phyloP scores from a whole-genome alignment of 2,329 filamentous ascomycete genomes.

The Colletotrichum sp. region DNA sequence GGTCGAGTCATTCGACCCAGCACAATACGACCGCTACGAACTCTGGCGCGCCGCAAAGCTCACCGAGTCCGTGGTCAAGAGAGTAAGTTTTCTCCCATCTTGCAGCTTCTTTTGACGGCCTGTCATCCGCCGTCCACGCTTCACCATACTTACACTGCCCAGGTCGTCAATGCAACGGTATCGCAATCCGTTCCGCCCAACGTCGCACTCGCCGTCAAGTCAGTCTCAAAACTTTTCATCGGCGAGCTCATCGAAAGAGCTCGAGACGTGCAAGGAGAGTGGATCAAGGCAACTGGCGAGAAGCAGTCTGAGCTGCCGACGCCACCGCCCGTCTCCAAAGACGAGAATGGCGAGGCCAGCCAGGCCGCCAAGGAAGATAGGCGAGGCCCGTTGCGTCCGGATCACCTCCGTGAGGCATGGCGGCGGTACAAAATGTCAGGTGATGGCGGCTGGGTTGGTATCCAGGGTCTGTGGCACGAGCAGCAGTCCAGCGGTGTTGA shows the following conservation, averaged over 20 bases:
- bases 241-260: slow-evolving; percentile 78
- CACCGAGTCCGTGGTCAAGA: slow-evolving; percentile 70
- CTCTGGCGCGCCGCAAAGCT: slow-evolving; percentile 73
- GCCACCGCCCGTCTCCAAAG: slow-evolving; percentile 38
- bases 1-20: slow-evolving; percentile 66
- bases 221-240: slow-evolving; percentile 77
- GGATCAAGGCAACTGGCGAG: slow-evolving; percentile 63
- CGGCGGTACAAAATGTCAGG: slow-evolving; percentile 67
- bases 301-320: slow-evolving; percentile 58
- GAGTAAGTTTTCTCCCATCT: slow-evolving; percentile 47
- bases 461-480: slow-evolving; percentile 63
- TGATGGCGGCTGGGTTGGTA: slow-evolving; percentile 67
- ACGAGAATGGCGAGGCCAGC: slow-evolving; percentile 29
- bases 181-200: slow-evolving; percentile 77
- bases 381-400: slow-evolving; percentile 69
- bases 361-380: slow-evolving; percentile 38
- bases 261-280: slow-evolving; percentile 73
- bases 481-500: slow-evolving; percentile 65
- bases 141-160: neutral
- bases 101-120: neutral
- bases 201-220: slow-evolving; percentile 76
- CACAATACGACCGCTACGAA: slow-evolving; percentile 73
- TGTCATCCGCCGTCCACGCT: neutral
- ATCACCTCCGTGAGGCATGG: slow-evolving; percentile 76
- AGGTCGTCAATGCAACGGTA: slow-evolving; percentile 80